Base-by-base conservation (phyloP, 1,284 basidiomycete genomes). In the Agroathelia rolfsii region DNA sequence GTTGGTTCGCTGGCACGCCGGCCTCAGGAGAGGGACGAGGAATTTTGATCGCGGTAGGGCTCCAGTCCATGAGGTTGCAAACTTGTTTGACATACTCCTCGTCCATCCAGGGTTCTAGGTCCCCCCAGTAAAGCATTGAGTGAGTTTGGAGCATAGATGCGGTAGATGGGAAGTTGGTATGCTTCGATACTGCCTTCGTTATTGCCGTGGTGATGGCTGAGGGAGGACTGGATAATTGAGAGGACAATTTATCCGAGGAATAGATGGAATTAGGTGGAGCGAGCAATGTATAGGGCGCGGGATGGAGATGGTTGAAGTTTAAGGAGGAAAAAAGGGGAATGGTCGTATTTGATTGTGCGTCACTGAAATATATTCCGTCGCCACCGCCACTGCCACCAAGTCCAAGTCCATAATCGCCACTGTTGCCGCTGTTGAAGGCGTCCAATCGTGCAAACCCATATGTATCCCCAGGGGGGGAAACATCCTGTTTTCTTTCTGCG, bases 51-150 rank as follows among this genome's bases (percentile, higher is more conserved):
- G 53, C 67, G 52, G 75, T 61, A 16, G 77, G 70, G 36, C 82
- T 76, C 82, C 83, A 86, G 41, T 74, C 69, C 79, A 85, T 82
- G 49, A 86, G 62, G 35, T 53, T 59, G 55, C 81, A 83, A 46
- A 86, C 81, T 51, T 84, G 80, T 53, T 80, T 79, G 28, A 74
- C 81, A 61, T 88, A 89, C 52, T 84, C 79, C 68, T 86, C 84
- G 59, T 88, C 85, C 85, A 89, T 89, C 86, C 85, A 89, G 46
- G 79, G 75, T 56, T 89, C 86, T 37, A 88, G 69, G 49, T 83
- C 77, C 46, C 76, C 73, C 77, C 85, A 84, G 66, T 75, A 82
- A 39, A 88, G 73, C 14, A 79, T 77, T 24, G 66, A 66, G 42
- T 63, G 62, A 11, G 46, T 42, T 8, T 38, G n/a, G n/a, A n/a